Conservation (phyloP, 208 protist species). For the Leptomonas seymouri region DNA sequence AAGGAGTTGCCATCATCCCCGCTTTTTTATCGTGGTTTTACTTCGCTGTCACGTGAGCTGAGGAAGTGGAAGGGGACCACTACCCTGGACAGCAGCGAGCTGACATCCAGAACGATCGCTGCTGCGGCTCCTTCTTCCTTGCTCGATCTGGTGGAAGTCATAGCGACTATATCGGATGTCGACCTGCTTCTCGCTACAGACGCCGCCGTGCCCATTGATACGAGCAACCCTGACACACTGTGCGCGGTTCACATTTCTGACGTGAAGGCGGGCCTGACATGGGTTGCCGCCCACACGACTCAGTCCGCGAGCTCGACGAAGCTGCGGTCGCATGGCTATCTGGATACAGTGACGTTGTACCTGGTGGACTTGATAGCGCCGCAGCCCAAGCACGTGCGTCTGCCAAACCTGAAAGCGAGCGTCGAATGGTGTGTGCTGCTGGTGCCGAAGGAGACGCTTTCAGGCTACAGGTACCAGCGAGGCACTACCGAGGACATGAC, state of each 20-base stretch:
- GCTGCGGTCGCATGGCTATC: constrained; percentile 1
- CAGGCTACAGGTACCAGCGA: constrained; percentile 21
- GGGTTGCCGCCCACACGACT: neutral
- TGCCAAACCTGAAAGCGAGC: constrained; percentile 28
- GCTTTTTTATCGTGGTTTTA: constrained; percentile 25
- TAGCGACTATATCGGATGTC: constrained; percentile 13
- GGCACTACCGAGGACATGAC: constrained; percentile 4
- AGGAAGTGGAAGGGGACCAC: neutral
- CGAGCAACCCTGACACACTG: constrained; percentile 11
- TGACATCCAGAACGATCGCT: neutral
- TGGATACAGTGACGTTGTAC: constrained; percentile 14
- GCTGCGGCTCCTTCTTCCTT: neutral
- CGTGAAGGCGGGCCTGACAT: constrained; percentile 4
- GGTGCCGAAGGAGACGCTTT: constrained; percentile 25
- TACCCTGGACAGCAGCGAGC: neutral
- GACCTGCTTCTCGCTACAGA: constrained; percentile 27
- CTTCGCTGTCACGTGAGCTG: neutral
- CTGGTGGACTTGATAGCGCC: constrained; percentile 6
- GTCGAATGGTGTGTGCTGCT: constrained; percentile 19
- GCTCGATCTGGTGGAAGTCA: neutral
- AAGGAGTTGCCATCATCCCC: constrained; percentile 15
- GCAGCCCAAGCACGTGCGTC: neutral
- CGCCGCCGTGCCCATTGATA: constrained; percentile 30
- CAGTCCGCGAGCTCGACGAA: neutral
- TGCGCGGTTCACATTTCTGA: constrained; percentile 14